These are phyloP conservation scores for Kurtzmaniella quercitrusa DNA, from an alignment of 1,139 yeast genomes.

Conservation along the genomic window DNA sequence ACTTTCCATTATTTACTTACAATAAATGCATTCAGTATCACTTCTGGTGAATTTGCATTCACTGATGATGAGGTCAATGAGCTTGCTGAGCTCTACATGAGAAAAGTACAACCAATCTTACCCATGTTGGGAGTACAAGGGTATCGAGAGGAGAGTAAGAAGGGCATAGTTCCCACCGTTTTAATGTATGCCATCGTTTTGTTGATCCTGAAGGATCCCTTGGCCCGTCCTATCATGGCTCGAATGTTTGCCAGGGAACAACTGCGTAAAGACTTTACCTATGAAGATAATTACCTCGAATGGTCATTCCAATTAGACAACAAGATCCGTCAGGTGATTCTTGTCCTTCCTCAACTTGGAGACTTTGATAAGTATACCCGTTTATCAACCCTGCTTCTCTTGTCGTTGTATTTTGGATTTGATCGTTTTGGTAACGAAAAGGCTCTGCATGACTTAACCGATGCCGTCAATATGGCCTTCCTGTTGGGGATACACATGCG, in stretches of 20 bases:
- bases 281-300: conserved; percentile 16
- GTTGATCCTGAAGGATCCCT: conserved; percentile 23
- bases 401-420: conserved; percentile 26
- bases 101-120: conserved; percentile 29
- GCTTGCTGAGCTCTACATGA: conserved; percentile 26
- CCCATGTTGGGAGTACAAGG: conserved; percentile 25
- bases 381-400: conserved; percentile 24
- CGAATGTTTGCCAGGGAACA: conserved; percentile 15
- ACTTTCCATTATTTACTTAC: conserved; percentile 19
- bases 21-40: conserved; percentile 32
- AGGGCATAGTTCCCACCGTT: conserved; percentile 19
- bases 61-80: conserved; percentile 16
- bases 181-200: conserved; percentile 27
- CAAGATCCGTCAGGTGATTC: conserved; percentile 28
- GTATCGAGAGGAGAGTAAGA: conserved; percentile 27
- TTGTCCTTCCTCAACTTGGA: conserved; percentile 29
- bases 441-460: conserved; percentile 31
- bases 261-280: neutral
- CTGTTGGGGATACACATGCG: conserved; percentile 33
- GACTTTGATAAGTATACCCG: conserved; percentile 32
- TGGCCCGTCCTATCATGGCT: conserved; percentile 24
- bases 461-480: conserved; percentile 26
- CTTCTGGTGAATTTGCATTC: conserved; percentile 21
- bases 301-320: conserved; percentile 27
- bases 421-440: conserved; percentile 33